Evolutionary conservation across 495 filamentous ascomycete species (phyloP), one percentile per base, ranked within the genome.

Genomic region (Annulohypoxylon moriforme): DNA sequence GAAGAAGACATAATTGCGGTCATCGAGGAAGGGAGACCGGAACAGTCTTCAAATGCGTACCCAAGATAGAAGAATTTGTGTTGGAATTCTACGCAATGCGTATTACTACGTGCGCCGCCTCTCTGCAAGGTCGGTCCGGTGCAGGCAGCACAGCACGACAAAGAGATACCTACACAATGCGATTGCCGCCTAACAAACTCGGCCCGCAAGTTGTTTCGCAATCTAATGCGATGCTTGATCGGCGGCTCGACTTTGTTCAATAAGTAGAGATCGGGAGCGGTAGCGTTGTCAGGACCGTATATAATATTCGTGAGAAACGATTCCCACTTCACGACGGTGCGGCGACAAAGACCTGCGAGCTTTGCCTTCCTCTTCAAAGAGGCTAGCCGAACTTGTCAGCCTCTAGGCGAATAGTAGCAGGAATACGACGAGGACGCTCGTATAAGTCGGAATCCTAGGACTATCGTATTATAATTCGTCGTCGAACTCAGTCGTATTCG

Each of bases 1-100:
- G 88, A 60, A 44, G 64, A 81, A 79, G 90, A 85, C 85, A 89
- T 87, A 78, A 85, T 83, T 70, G 85, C 81, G 71, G 85, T 84
- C 86, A 87, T 87, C 55, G 67, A 60, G 65, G 63, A 55, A 65
- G 60, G 50, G 63, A 68, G 65, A 66, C 71, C 66, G 61, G 50
- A 64, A 60, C 56, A 65, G 42, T 75, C 60, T 67, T 76, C 57
- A 63, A 61, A 58, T 78, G 76, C 76, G 74, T 78, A 76, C 76
- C 76, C 74, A 76, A 58, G 50, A 72, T 52, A 71, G 55, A 74
- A 52, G 46, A 50, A 59, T 16, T 64, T 49, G 14, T 67, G 49
- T 58, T 50, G 36, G 44, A 31, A 49, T 50, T 49, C 31, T 40
- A 69, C 40, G 46, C 38, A 24, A 59, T 42, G 50, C 58, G 67